Evolutionary conservation across 179 eudicot genomes (phyloP).

Genomic region (Beta corolliflora): DNA sequence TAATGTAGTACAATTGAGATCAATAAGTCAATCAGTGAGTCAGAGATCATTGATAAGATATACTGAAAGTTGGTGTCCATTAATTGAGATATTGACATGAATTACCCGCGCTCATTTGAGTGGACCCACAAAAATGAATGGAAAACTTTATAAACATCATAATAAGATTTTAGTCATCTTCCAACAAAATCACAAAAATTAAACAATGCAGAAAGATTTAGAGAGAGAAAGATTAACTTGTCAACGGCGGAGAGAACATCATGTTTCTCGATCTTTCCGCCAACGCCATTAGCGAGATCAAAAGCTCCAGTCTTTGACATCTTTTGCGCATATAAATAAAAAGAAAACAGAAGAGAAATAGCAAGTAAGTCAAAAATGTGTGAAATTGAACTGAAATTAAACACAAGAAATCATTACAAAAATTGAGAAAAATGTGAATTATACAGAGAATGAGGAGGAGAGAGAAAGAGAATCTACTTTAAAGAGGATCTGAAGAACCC

Average conservation of each 20-base stretch:
- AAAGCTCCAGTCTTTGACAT: conserved; percentile 84
- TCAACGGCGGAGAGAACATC: conserved; percentile 78
- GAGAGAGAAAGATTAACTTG: conserved; percentile 32
- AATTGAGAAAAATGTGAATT: no score
- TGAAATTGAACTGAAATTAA: neutral
- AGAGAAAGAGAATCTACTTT: neutral
- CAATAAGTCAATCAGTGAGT: neutral
- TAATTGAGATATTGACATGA: neutral
- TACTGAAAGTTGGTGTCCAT: neutral
- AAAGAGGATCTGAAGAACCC: conserved; percentile 19
- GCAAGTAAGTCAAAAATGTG: neutral
- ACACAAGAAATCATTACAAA: neutral
- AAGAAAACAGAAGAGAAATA: neutral
- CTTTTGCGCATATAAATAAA: neutral
- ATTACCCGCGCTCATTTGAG: neutral
- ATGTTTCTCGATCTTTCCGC: conserved; percentile 74
- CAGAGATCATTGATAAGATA: neutral
- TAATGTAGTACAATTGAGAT: neutral
- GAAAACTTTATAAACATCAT: neutral
- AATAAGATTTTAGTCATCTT: neutral
- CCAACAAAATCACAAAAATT: neutral
- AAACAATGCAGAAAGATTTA: conserved; percentile 9
- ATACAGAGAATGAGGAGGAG: neutral
- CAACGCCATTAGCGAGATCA: conserved; percentile 84
- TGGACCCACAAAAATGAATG: neutral